Conservation (phyloP, 495 filamentous ascomycete species). For the Evansstolkia leycettana region DNA sequence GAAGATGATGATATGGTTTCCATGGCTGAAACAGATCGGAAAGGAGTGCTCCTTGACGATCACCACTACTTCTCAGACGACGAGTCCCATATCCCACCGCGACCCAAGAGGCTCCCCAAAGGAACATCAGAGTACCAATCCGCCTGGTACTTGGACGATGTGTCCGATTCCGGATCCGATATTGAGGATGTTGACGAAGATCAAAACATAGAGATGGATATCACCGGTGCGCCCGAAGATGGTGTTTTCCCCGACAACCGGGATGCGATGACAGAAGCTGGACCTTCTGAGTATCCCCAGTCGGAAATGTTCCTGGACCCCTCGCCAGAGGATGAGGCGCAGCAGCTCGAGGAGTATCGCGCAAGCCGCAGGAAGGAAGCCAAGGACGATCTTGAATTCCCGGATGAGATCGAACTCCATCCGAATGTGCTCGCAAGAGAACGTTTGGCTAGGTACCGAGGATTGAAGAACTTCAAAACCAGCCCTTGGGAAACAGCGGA, state of each 20-base stretch:
- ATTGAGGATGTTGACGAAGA: conserved; percentile 53
- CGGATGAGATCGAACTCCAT: conserved; percentile 90
- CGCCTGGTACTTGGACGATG: conserved; percentile 82
- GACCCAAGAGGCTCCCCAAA: conserved; percentile 68
- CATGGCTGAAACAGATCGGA: conserved; percentile 43
- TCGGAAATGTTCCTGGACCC: conserved; percentile 87
- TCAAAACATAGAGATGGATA: conserved; percentile 35
- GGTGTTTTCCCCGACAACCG: conserved; percentile 61
- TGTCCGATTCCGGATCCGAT: conserved; percentile 79
- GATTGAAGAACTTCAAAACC: conserved; percentile 76
- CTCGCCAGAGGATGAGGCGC: conserved; percentile 74
- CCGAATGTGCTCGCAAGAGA: conserved; percentile 80
- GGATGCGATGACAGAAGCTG: conserved; percentile 63
- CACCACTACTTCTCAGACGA: conserved; percentile 98
- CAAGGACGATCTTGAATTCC: conserved; percentile 85
- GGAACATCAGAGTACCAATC: conserved; percentile 91
- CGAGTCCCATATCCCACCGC: conserved; percentile 46
- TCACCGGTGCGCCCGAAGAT: conserved; percentile 53
- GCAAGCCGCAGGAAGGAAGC: conserved; percentile 62
- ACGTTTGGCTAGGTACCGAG: conserved; percentile 71
- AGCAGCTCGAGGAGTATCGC: conserved; percentile 67
- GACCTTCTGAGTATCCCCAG: conserved; percentile 72
- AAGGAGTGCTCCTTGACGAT: conserved; percentile 85
- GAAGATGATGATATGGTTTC: conserved; percentile 51
- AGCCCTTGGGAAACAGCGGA: conserved; percentile 81